A percentile compares a stretch with the other conserved stretches of the same genome.
phyloP scores from a whole-genome alignment of 2,329 filamentous ascomycete species.

The Colletotrichum liaoningense region DNA sequence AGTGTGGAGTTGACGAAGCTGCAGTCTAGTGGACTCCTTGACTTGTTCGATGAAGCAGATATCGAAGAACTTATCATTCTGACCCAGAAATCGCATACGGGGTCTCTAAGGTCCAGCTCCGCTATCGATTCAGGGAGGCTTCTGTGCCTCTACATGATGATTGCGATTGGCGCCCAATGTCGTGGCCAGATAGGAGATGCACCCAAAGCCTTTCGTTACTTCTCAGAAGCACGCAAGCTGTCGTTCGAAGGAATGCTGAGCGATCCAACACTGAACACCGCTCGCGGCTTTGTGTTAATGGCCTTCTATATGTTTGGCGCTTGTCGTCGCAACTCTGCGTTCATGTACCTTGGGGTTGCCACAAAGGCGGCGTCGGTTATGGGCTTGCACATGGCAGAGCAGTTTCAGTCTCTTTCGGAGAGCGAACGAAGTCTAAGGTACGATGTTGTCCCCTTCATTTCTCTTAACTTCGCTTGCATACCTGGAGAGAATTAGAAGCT shows the following conservation, averaged over 20 bases:
- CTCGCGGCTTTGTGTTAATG: constrained; percentile 65
- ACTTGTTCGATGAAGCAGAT: constrained; percentile 42
- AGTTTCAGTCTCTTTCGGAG: constrained; percentile 41
- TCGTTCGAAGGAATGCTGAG: constrained; percentile 64
- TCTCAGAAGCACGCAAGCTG: constrained; percentile 58
- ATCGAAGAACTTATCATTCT: background rate
- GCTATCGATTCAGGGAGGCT: background rate
- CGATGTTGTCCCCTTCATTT: accelerated
- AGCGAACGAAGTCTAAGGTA: constrained; percentile 40
- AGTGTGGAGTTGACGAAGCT: background rate
- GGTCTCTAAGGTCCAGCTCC: background rate
- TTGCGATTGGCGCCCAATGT: constrained; percentile 65
- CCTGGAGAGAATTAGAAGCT: accelerated
- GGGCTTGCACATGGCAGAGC: constrained; percentile 59
- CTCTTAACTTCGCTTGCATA: accelerated
- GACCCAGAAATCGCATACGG: background rate
- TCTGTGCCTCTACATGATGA: constrained; percentile 50
- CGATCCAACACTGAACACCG: constrained; percentile 64
- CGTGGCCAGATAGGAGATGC: constrained; percentile 17
- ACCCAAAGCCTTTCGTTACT: constrained; percentile 48
- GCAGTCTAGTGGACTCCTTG: constrained; percentile 48
- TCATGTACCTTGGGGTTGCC: constrained; percentile 72
- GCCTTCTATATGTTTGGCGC: constrained; percentile 70
- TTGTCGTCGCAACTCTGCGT: constrained; percentile 69
- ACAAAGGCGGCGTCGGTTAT: constrained; percentile 67